A percentile compares a stretch with the other conserved stretches of the same genome.
These are phyloP conservation scores for Pseudogymnoascus sp. DNA, from an alignment of 2,329 filamentous ascomycete species.

Conservation along the genomic window DNA sequence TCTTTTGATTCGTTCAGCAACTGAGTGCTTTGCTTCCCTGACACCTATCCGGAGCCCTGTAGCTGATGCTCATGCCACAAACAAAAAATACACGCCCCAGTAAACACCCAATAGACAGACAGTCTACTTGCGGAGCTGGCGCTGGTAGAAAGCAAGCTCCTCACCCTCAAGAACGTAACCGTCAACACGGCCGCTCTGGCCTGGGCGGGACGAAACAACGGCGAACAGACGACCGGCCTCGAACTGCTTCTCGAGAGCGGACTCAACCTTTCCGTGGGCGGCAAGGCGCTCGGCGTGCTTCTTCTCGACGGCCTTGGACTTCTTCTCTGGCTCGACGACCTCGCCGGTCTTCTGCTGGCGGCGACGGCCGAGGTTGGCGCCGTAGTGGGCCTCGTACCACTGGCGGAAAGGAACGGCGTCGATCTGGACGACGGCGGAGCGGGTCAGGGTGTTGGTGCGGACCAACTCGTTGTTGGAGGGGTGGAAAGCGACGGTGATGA, in stretches of 20 bases:
- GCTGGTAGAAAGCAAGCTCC: slow-evolving; percentile 99
- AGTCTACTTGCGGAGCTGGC: slow-evolving; percentile 94
- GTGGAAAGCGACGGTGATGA: slow-evolving; percentile 97
- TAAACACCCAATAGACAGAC: slow-evolving; percentile 23
- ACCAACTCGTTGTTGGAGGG: slow-evolving; percentile 99
- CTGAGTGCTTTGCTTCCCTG: slow-evolving; percentile 4
- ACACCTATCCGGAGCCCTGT: slow-evolving; percentile 6
- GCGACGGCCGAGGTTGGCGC: slow-evolving; percentile 76
- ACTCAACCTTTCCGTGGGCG: slow-evolving; percentile 84
- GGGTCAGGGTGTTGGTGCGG: slow-evolving; percentile 99
- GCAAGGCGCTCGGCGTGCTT: slow-evolving; percentile 89
- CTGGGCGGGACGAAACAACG: slow-evolving; percentile 83
- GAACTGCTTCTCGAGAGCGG: slow-evolving; percentile 93
- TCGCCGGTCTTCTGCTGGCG: slow-evolving; percentile 67
- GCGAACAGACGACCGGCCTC: slow-evolving; percentile 97
- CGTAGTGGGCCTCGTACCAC: slow-evolving; percentile 99
- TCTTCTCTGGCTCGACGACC: slow-evolving; percentile 57
- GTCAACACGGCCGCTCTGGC: slow-evolving; percentile 93
- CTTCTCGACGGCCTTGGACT: slow-evolving; percentile 90
- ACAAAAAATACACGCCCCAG: slow-evolving; percentile 13
- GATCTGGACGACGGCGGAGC: slow-evolving; percentile 96
- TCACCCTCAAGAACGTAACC: slow-evolving; percentile 99
- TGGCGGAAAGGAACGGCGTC: slow-evolving; percentile 98
- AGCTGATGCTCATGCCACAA: slow-evolving; percentile 7
- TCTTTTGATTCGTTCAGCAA: slow-evolving; percentile 2